Conservation (phyloP, 495 filamentous ascomycete genomes). For the Penicillium herquei region DNA sequence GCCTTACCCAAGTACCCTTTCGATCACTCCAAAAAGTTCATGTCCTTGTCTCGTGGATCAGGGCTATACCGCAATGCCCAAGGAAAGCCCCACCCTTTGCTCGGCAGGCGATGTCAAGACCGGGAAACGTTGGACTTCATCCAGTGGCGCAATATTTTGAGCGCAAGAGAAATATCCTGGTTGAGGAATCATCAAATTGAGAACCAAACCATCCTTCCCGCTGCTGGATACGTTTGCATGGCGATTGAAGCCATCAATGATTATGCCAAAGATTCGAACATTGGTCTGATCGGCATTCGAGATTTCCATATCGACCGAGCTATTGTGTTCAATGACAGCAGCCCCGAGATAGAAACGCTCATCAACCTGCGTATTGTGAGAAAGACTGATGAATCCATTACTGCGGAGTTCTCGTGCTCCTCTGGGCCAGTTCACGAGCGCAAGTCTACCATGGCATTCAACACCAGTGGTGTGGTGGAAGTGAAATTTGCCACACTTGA, state of each 20-base stretch:
- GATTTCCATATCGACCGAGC: no score
- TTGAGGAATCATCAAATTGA: background rate
- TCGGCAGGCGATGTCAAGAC: background rate
- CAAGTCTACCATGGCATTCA: no score
- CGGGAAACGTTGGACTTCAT: background rate
- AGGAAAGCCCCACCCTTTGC: background rate
- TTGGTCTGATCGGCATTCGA: no score
- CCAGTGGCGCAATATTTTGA: slow-evolving; percentile 1
- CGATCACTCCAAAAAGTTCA: slow-evolving; percentile 41
- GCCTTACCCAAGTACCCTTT: slow-evolving; percentile 47
- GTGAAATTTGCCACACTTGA: no score
- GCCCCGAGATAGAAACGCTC: no score
- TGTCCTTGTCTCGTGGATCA: slow-evolving; percentile 47
- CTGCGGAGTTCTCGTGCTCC: no score
- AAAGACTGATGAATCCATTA: no score
- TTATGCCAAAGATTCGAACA: no score
- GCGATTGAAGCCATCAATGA: background rate
- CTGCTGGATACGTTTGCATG: background rate
- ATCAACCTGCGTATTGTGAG: no score
- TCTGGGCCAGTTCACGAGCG: no score
- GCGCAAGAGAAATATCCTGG: background rate
- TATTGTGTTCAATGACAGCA: no score
- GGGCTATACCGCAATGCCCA: background rate
- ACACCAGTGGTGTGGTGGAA: no score
- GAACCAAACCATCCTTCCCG: background rate